Evolutionary conservation across 2,329 filamentous ascomycete species (phyloP), one percentile per base, ranked within the genome.

Genomic region (Metarhizium anisopliae): DNA sequence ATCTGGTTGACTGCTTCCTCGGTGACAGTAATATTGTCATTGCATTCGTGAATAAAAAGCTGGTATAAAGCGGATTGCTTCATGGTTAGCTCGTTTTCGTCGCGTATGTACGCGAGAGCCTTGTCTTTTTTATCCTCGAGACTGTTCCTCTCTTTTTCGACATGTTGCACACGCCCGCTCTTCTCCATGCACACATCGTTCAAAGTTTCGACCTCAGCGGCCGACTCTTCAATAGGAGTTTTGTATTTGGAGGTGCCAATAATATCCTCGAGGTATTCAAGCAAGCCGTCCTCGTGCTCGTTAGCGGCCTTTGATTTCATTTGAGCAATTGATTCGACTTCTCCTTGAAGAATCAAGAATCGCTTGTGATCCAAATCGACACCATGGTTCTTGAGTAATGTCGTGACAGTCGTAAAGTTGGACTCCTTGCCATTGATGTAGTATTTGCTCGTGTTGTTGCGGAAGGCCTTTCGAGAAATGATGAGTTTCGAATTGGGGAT

Each of bases 231-330:
- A 60, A 99, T 99, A 0, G 94, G 93, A 0, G 88, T 83, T 74
- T 99, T 99, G 76, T 99, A 99, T 69, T 96, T 96, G 6, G 94
- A 97, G 0, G 94, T 99, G 59, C 95, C 94, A 64, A 99, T 97
- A 59, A 99, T 99, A 66, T 99, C 94, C 70, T 99, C 94, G 0
- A 99, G 82, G 61, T 99, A 99, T 70, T 99, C 94, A 18, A 99
- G 79, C 3, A 99, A 81, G 13, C 94, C 94, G 65, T 99, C 94
- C 59, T 99, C 94, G 66, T 97, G 93, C 69, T 99, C 94, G 63
- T 90, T 93, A 47, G 82, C 86, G 4, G 95, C 94, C 71, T 99
- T 99, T 18, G 95, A 81, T 72, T 99, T 99, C 94, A 99, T 99
- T 72, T 97, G 94, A 6, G 94, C 93, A 67, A 99, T 99, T 0